Conservation (phyloP, 352 stramenopile species). For the Pythium aquatile region DNA sequence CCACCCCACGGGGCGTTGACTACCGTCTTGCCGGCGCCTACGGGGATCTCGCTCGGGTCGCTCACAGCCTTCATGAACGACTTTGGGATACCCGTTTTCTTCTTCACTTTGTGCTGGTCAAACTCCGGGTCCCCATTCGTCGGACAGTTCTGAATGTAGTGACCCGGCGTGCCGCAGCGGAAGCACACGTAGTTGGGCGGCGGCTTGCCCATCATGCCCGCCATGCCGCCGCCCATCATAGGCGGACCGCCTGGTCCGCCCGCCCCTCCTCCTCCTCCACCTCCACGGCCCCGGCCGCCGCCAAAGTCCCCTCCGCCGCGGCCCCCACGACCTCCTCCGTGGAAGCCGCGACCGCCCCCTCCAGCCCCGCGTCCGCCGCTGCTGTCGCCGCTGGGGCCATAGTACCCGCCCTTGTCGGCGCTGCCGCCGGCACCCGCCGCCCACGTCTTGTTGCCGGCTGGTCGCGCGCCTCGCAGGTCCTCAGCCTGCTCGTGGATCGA, state of each 20-base stretch:
- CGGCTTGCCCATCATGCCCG: conserved; percentile 59
- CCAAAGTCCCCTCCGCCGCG: conserved; percentile 18
- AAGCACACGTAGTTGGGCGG: conserved; percentile 86
- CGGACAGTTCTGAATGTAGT: conserved; percentile 89
- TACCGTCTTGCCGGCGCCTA: conserved; percentile 82
- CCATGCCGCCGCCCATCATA: conserved; percentile 27
- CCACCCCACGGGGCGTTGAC: conserved; percentile 83
- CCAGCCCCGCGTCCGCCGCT: conserved; percentile 43
- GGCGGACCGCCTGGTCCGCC: conserved; percentile 10
- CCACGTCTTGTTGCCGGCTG: conserved; percentile 85
- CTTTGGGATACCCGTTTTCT: conserved; percentile 86
- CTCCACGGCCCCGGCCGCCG: conserved; percentile 25
- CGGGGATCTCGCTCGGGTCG: conserved; percentile 81
- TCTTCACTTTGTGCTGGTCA: conserved; percentile 87
- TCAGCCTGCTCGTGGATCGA: conserved; percentile 86
- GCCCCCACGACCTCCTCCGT: conserved; percentile 17
- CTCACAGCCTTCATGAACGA: conserved; percentile 89
- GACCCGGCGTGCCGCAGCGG: conserved; percentile 75
- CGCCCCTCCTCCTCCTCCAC: conserved; percentile 15
- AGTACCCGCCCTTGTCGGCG: conserved; percentile 77
- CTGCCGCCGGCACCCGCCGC: conserved; percentile 72
- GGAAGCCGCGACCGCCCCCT: conserved; percentile 15
- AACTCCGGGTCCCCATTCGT: conserved; percentile 87
- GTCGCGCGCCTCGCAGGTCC: conserved; percentile 66
- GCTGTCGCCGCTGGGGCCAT: conserved; percentile 49